Evolutionary conservation across 192 early-diverging fungal species (phyloP), one percentile per base, ranked within the genome.

Genomic region (Phycomyces blakesleeanus): DNA sequence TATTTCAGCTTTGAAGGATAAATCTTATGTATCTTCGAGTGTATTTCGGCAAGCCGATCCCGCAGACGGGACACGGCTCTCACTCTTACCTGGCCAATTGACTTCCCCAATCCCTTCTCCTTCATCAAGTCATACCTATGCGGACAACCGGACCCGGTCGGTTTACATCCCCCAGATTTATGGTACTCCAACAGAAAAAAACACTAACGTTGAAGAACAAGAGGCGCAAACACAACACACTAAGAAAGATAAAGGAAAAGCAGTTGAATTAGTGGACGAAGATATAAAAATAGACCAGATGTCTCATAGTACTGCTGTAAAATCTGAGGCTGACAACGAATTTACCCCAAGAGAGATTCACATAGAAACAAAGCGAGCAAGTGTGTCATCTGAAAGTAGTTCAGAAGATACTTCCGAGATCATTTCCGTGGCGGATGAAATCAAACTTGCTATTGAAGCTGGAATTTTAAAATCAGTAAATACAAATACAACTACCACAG

Each of bases 11-110:
- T 53, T 69, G 12, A 34, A 69, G 39, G 42, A 44, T 12, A 69
- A 69, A 24, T 69, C 67, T 0, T 69, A 63, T 57, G 67, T 69
- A 4, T 63, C 67, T 8, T 57, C 67, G 0, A 69, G 67, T 29
- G 44, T 69, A 20, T 69, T 69, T 27, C 38, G 54, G 21, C 67
- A 69, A 24, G 42, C 26, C 14, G 16, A 18, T 15, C 10, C 57
- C 7, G 44, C 49, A 0, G 42, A 62, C 21, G 18, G 29, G 7
- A 34, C 29, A 34, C 29, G 29, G 29, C 7, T 34, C 29, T 34
- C 47, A 16, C 16, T 22, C 15, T 14, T 16, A 26, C 12, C 21
- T 14, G 54, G 34, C 24, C 20, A 34, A 22, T 20, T 38, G 41
- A 5, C 37, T 52, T 29, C 27, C 29, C 62, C 62, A 27, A 3